Evolutionary conservation across 257 asterid species (phyloP).

Genomic region (Capsicum baccatum): DNA sequence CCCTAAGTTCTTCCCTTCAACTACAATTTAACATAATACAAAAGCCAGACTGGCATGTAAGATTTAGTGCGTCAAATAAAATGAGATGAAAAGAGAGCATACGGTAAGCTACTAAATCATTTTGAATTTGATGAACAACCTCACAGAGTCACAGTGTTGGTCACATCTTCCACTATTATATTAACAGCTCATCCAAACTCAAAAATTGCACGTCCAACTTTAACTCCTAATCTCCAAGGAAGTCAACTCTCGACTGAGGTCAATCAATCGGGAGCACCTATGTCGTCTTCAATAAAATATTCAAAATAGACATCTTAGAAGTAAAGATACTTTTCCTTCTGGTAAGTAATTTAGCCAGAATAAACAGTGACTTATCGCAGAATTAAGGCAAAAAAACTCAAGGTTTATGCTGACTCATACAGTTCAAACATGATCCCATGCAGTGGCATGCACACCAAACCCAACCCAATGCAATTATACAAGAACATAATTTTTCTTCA

Average conservation of each 20-base stretch:
- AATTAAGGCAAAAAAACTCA: not conserved
- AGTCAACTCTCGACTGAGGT: not conserved
- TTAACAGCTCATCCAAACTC: not conserved
- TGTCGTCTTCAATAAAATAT: not conserved
- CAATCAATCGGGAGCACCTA: conserved; percentile 17
- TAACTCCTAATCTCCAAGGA: not conserved
- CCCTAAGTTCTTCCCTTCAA: not conserved
- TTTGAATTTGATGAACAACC: not conserved
- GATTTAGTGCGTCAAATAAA: not conserved
- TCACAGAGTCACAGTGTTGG: not conserved
- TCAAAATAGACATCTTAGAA: conserved; percentile 3
- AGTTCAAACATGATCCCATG: not conserved
- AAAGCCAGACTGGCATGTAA: not conserved
- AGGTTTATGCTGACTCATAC: conserved; percentile 4
- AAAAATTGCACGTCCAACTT: not conserved
- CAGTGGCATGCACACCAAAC: conserved; percentile 14
- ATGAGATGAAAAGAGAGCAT: not conserved
- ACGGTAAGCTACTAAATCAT: not conserved
- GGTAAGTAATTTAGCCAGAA: not conserved
- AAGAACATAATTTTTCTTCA: not conserved
- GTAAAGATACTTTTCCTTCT: not conserved
- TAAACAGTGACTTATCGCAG: not conserved
- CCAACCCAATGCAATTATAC: not conserved
- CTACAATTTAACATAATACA: not conserved
- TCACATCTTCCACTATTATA: conserved; percentile 1